A percentile compares a stretch with the other conserved stretches of the same genome.
Conservation (phyloP, 73 alveolate genomes). For the Paramecium octaurelia region DNA sequence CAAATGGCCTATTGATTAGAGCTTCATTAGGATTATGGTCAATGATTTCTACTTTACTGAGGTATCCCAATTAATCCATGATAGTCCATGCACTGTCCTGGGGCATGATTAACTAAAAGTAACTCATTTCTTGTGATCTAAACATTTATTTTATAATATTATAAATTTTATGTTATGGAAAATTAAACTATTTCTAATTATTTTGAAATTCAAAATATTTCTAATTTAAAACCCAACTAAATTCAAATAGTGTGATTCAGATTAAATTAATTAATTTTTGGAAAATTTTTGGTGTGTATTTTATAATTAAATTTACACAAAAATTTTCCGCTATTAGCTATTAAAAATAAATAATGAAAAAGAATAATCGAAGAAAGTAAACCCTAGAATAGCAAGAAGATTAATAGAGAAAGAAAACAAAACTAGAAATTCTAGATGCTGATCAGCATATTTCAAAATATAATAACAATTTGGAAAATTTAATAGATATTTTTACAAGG, state of each 20-base stretch:
- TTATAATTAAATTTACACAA: neutral
- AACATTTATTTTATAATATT: conserved; percentile 44
- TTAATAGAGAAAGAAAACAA: neutral
- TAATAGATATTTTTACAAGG: neutral
- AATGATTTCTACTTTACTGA: conserved; percentile 86
- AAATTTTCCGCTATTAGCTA: neutral
- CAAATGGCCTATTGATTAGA: conserved; percentile 74
- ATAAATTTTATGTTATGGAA: neutral
- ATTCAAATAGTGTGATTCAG: neutral
- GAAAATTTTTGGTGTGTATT: neutral
- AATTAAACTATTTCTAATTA: neutral
- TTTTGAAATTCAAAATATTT: neutral
- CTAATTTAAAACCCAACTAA: neutral
- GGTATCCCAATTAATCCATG: conserved; percentile 86
- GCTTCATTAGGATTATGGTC: conserved; percentile 85
- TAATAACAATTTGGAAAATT: neutral
- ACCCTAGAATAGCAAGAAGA: neutral
- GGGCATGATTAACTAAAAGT: conserved; percentile 84
- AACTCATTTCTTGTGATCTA: conserved; percentile 91
- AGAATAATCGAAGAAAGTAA: neutral
- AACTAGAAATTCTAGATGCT: neutral
- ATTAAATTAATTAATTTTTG: neutral
- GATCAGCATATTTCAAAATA: neutral
- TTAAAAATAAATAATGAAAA: neutral
- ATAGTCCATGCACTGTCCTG: conserved; percentile 89